Base-by-base conservation (phyloP, 768 basidiomycete genomes). In the Pholiota conissans region DNA sequence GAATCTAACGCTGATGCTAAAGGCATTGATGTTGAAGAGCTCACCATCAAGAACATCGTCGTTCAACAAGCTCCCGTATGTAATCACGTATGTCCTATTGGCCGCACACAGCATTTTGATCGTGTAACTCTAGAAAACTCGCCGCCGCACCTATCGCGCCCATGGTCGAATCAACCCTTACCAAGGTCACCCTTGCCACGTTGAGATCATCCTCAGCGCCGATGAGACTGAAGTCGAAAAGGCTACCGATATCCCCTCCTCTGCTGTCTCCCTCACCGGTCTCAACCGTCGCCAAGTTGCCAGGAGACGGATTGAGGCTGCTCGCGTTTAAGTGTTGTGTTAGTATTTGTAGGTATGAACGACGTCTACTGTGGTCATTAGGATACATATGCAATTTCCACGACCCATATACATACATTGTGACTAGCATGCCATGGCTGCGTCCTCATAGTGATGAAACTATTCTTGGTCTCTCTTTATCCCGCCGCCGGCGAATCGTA, bases 1-100 rank as follows among this genome's bases (percentile, higher is more conserved):
- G 96, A 98, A 76, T 89, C 97, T 65, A 99, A 99, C 75, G 97
- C 97, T 61, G 95, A 98, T 69, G 93, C 93, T 67, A 99, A 99
- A 83, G 93, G 87, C 76, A 80, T 99, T 63, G 91, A 93, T 56
- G 80, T 93, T 60, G 96, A 98, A 67, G 94, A 95, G 61, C 88
- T 99, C 55, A 65, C 76, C 73, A 95, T 98, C 85, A 95, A 90
- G 82, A 96, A 89, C 84, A 97, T 98, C 65, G 93, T 91, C 65
- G 95, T 99, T 51, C 90, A 99, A 76, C 97, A 99, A 81, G 97
- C 97, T 65, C 97, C 97, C 61, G 91, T 93, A 80, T 59, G 91
- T 85, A 42, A 49, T 14, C 39, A 35, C 42, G n/a, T 35, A n/a
- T 42, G 11, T 24, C 32, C 16, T 7, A 18, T 24, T 29, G 10